Evolutionary conservation across 441 rosid genomes (phyloP), one percentile per base, ranked within the genome.

Genomic region (Kokia cookei): DNA sequence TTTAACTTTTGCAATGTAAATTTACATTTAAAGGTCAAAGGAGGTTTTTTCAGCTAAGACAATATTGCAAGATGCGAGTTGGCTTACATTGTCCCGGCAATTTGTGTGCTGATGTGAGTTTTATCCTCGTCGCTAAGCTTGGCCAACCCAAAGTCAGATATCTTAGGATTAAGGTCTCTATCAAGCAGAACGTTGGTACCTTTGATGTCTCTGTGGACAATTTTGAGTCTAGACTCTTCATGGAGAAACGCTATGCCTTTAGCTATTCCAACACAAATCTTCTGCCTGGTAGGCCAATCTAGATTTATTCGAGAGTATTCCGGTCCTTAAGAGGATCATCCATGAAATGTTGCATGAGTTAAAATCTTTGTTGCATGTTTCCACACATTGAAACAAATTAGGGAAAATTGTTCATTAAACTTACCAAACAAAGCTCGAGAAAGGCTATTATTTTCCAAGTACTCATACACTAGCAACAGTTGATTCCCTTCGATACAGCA

Each of bases 361-460:
- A 37, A 19, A 63, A 37, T 63, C 27, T 32, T 15, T 15, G 65
- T 61, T 17, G 4, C 66, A 37, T 17, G 13, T 37, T 63, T n/a
- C 48, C 26, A 63, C 26, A 19, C 14, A 63, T 17, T 17, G 48
- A 63, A 37, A 35, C 19, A 24, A 63, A 19, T 37, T 15, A 17
- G 48, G 48, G 15, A 63, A 35, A 63, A 2, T 63, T 63, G 67
- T 63, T 17, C 45, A 17, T 61, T 74, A 43, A 50, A 53, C 65
- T 79, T 76, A 87, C 91, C 91, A 61, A 85, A 87, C 54, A 87
- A 80, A 65, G 89, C 88, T 13, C 82, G 85, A 27, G 89, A 83
- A 59, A 87, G 91, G 76, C 87, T 75, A 74, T 87, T 87, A 37
- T 87, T 87, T 78, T 85, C 85, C 89, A 87, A 62, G 79, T 82